Percentiles rank a stretch among this genome's conserved stretches.
Evolutionary conservation across 805 yeast species (phyloP).

Genomic region (Torulaspora microellipsoides): DNA sequence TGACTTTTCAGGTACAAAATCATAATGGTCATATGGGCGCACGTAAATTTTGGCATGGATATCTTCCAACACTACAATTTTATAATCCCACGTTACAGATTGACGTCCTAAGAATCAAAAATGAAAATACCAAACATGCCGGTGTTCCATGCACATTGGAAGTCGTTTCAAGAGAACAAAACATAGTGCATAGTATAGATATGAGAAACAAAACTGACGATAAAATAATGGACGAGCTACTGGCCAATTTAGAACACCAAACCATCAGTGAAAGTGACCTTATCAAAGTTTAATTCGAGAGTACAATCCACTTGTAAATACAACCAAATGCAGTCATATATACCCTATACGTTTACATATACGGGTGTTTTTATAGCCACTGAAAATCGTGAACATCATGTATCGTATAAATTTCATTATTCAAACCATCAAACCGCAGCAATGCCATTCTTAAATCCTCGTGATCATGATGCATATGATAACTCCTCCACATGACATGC

Average conservation of each 20-base stretch:
- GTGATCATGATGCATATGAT: no score
- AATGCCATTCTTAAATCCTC: no score
- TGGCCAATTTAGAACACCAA: conserved; percentile 48
- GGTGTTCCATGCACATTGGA: conserved; percentile 30
- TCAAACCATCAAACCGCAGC: no score
- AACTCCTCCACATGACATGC: no score
- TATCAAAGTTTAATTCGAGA: conserved; percentile 24
- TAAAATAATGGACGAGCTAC: conserved; percentile 54
- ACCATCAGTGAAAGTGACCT: conserved; percentile 43
- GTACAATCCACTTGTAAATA: no score
- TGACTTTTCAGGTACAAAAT: conserved; percentile 47
- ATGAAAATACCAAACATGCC: conserved; percentile 21
- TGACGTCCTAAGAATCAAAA: conserved; percentile 51
- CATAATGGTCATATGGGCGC: conserved; percentile 61
- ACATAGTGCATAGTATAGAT: conserved; percentile 40
- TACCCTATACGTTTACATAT: no score
- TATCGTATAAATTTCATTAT: no score
- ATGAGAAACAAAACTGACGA: conserved; percentile 47
- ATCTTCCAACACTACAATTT: conserved; percentile 72
- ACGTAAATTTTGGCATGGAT: conserved; percentile 67
- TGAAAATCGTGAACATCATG: no score
- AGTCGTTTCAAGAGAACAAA: conserved; percentile 19
- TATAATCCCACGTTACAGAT: conserved; percentile 73
- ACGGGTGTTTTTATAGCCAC: no score
- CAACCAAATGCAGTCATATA: no score